A percentile compares a stretch with the other conserved stretches of the same genome.
Conservation (phyloP, 1,139 yeast genomes). For the Candida sojae region DNA sequence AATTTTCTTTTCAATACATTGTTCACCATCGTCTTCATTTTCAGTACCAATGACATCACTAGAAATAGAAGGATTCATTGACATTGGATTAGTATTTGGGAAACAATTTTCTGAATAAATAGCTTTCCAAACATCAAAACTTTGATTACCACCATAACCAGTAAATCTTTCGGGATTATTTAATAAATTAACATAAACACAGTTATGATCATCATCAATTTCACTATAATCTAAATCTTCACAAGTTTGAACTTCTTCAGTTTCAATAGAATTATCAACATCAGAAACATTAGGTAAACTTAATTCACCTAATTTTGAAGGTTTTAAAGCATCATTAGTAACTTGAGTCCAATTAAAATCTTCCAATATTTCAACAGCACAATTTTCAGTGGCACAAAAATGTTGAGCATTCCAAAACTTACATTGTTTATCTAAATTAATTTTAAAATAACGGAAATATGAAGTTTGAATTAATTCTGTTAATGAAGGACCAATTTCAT, state of each 20-base stretch:
- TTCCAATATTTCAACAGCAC: constrained; percentile 80
- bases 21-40: constrained; percentile 45
- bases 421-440: constrained; percentile 84
- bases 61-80: constrained; percentile 18
- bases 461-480: constrained; percentile 61
- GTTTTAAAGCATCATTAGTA: constrained; percentile 68
- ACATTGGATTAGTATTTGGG: constrained; percentile 50
- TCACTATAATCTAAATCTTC: constrained; percentile 56
- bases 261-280: constrained; percentile 19
- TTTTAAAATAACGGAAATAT: constrained; percentile 83
- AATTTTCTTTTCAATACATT: constrained; percentile 80
- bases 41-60: constrained; percentile 9
- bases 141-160: constrained; percentile 92
- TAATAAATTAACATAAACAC: constrained; percentile 83
- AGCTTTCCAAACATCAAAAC: constrained; percentile 90
- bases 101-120: constrained; percentile 93
- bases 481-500: constrained; percentile 48
- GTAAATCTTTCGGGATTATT: constrained; percentile 96
- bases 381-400: constrained; percentile 89
- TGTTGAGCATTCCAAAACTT: constrained; percentile 84
- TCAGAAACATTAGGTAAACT: constrained; percentile 22
- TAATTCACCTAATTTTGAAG: constrained; percentile 66
- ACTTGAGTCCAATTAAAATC: constrained; percentile 64
- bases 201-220: constrained; percentile 57
- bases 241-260: constrained; percentile 25